These are phyloP conservation scores for Ballota nigra DNA, from an alignment of 257 asterid genomes.

Conservation along the genomic window DNA sequence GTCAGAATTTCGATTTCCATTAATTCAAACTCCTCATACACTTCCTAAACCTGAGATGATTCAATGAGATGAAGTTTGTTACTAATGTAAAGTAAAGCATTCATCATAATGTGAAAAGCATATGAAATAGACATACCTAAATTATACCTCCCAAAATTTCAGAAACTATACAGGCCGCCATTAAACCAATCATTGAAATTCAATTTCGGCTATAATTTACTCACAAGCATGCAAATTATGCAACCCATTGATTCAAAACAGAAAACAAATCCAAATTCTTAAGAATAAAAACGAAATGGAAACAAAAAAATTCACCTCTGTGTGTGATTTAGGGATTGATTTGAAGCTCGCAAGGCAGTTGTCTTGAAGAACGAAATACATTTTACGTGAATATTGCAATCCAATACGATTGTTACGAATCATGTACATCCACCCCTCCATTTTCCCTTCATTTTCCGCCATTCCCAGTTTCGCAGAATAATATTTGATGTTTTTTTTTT, in stretches of 20 bases:
- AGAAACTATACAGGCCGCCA: background rate
- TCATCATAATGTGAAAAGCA: background rate
- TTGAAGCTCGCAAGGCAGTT: conserved; percentile 86
- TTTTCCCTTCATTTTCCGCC: conserved; percentile 58
- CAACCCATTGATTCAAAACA: background rate
- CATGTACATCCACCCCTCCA: conserved; percentile 88
- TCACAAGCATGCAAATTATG: conserved; percentile 1
- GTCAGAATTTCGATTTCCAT: background rate
- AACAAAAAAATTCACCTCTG: conserved; percentile 54
- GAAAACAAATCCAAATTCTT: background rate
- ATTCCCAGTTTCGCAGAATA: conserved; percentile 33
- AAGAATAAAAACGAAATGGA: background rate
- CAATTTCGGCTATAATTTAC: background rate
- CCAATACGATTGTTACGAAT: conserved; percentile 77
- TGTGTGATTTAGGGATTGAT: conserved; percentile 53
- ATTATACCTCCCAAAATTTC: background rate
- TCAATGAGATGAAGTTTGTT: background rate
- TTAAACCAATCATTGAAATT: background rate
- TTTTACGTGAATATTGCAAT: conserved; percentile 76
- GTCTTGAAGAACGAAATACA: conserved; percentile 79
- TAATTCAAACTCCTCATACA: background rate
- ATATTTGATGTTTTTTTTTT: background rate
- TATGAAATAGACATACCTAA: background rate
- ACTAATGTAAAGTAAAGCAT: background rate
- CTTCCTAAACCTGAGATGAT: background rate